Conservation (phyloP, 2,329 filamentous ascomycete species). For the Drechslerella dactyloides region DNA sequence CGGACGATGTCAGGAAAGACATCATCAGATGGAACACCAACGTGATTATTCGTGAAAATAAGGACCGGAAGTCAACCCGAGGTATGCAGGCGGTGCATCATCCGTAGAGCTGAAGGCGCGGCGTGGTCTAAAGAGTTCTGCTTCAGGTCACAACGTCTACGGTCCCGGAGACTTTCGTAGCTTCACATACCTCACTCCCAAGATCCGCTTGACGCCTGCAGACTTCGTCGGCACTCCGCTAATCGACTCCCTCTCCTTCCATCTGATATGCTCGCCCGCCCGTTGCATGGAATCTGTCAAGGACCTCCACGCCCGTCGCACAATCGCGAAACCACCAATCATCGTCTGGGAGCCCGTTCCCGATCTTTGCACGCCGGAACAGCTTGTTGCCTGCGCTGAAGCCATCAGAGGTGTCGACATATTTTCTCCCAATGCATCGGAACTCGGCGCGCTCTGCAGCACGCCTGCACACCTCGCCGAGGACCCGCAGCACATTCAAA, state of each 20-base stretch:
- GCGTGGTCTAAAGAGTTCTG: constrained; percentile 50
- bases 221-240: constrained; percentile 73
- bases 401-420: constrained; percentile 68
- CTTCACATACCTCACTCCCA: constrained; percentile 88
- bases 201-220: constrained; percentile 76
- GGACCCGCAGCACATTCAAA: constrained; percentile 58
- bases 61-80: constrained; percentile 76
- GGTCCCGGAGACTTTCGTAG: constrained; percentile 60
- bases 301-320: constrained; percentile 41
- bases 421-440: constrained; percentile 81
- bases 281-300: constrained; percentile 48
- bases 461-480: constrained; percentile 58
- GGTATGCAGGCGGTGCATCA: constrained; percentile 59
- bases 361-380: constrained; percentile 83
- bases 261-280: constrained; percentile 53
- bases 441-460: constrained; percentile 86
- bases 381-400: no score
- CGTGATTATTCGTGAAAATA: constrained; percentile 71
- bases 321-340: constrained; percentile 60
- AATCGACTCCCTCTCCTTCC: constrained; percentile 69
- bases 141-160: constrained; percentile 35
- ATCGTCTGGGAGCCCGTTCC: constrained; percentile 96
- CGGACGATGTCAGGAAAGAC: constrained; percentile 69
- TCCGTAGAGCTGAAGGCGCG: constrained; percentile 56
- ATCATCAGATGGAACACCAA: constrained; percentile 79